Percentiles rank a stretch among this genome's conserved stretches.
These are phyloP conservation scores for Chytridiales sp. DNA, from an alignment of 371 early-diverging fungal genomes.

Conservation along the genomic window DNA sequence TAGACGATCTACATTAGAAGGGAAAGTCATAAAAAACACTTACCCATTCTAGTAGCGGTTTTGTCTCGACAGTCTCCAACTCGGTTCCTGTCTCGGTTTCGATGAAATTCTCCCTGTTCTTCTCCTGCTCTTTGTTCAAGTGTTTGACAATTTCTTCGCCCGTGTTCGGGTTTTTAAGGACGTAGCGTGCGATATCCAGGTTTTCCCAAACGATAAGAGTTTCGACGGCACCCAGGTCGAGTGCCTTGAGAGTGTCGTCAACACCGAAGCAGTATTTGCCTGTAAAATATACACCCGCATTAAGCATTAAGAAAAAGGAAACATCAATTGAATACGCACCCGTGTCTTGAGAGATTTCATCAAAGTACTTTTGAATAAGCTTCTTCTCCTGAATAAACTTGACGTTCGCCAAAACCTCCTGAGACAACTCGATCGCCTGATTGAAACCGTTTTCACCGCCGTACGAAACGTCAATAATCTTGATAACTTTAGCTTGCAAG, in stretches of 20 bases:
- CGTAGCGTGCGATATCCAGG: slow-evolving; percentile 74
- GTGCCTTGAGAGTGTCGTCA: slow-evolving; percentile 94
- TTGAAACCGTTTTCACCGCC: slow-evolving; percentile 99
- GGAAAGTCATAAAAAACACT: slow-evolving; percentile 1
- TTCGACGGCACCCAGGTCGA: slow-evolving; percentile 97
- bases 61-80: slow-evolving; percentile 79
- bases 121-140: slow-evolving; percentile 83
- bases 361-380: slow-evolving; percentile 94
- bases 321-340: slow-evolving; percentile 11
- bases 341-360: slow-evolving; percentile 95
- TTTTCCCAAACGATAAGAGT: slow-evolving; percentile 98
- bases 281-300: not conserved
- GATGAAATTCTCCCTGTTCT: slow-evolving; percentile 62
- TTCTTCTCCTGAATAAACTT: slow-evolving; percentile 99
- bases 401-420: slow-evolving; percentile 93
- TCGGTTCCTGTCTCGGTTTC: slow-evolving; percentile 63
- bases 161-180: slow-evolving; percentile 72
- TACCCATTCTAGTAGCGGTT: slow-evolving; percentile 90
- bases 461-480: slow-evolving; percentile 97
- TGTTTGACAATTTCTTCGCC: slow-evolving; percentile 67
- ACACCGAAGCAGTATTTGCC: slow-evolving; percentile 98
- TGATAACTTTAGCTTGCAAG: slow-evolving; percentile 86
- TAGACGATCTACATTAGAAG: not conserved
- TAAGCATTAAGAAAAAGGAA: slow-evolving; percentile 6
- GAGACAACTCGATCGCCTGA: slow-evolving; percentile 96